Base-by-base conservation (phyloP, 805 yeast genomes). In the Metschnikowia chrysomelidarum region DNA sequence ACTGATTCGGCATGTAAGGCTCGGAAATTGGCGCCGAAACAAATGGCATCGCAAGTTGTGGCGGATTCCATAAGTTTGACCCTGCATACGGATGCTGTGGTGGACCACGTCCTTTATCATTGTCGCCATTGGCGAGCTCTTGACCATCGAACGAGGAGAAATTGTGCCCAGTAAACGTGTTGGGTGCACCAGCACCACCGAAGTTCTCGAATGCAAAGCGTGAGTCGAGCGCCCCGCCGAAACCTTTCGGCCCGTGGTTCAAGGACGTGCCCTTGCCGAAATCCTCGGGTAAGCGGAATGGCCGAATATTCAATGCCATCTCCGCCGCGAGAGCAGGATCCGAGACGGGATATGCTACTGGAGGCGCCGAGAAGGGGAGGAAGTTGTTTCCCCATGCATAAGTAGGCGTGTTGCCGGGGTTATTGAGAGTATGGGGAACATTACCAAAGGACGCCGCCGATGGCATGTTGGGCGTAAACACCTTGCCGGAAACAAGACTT, bases 301-400 rank as follows among this genome's bases (percentile, higher is more conserved):
- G 60, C 24, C 50, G 51, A 6, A 53, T 50, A 24, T 44, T 47
- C 40, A 53, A 40, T 7, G 47, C 43, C 53, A 39, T 33, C 15
- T 41, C 47, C 14, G 40, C 34, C 13, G 50, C 32, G 23, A 38
- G 22, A 7, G 32, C 30, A n/a, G 47, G 32, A 26, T 47, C 50
- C 2, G 44, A 20, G 16, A 32, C 24, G n/a, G 45, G 32, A 26
- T 56, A 56, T 15, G 52, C 44, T 26, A 61, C 54, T 0, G 69
- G 69, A 13, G 69, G 70, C 4, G 69, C 69, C 4, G 65, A 52
- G 19, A 57, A 50, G 2, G 69, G 69, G 15, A 62, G 42, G 30
- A 55, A 60, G 19, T 39, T 51, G 37, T 43, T 51, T 31, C 55
- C 55, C 66, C 68, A 62, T 6, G 73, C 62, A 37, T 52, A 54